phyloP scores from a whole-genome alignment of 345 rosid genomes.

The Chamaenerion angustifolium region DNA sequence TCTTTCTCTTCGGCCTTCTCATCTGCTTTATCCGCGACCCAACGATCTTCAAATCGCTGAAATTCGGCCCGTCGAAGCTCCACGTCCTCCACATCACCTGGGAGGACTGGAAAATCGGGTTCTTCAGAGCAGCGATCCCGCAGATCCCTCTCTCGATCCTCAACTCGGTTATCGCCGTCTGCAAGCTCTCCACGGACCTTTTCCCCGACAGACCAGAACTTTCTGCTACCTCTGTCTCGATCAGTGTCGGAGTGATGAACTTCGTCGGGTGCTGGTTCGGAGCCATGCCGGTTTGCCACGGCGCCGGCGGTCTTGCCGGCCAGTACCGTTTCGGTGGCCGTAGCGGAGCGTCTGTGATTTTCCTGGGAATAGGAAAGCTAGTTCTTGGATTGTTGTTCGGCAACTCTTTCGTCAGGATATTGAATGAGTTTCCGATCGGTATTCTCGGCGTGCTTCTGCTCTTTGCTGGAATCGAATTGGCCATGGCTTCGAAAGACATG shows the following conservation, averaged over 20 bases:
- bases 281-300: slow-evolving; percentile 90
- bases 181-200: slow-evolving; percentile 63
- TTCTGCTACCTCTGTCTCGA: slow-evolving; percentile 54
- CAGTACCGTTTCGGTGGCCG: slow-evolving; percentile 81
- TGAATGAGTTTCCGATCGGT: slow-evolving; percentile 66
- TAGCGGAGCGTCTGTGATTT: slow-evolving; percentile 55
- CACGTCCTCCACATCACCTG: slow-evolving; percentile 38
- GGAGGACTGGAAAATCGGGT: slow-evolving; percentile 88
- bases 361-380: slow-evolving; percentile 59
- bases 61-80: slow-evolving; percentile 57
- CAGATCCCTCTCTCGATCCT: slow-evolving; percentile 71
- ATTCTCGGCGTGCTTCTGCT: slow-evolving; percentile 72
- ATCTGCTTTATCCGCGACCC: slow-evolving; percentile 60
- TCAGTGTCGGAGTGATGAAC: slow-evolving; percentile 73
- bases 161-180: slow-evolving; percentile 79
- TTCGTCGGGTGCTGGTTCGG: slow-evolving; percentile 86
- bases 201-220: slow-evolving; percentile 42
- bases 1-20: slow-evolving; percentile 43
- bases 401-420: slow-evolving; percentile 63
- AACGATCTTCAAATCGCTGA: slow-evolving; percentile 29
- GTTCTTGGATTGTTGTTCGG: slow-evolving; percentile 63
- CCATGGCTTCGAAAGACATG: slow-evolving; percentile 85
- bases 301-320: slow-evolving; percentile 86
- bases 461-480: slow-evolving; percentile 75
- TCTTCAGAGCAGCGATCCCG: slow-evolving; percentile 69